Evolutionary conservation across 306 rosid species (phyloP).

Genomic region (Senna siamea): DNA sequence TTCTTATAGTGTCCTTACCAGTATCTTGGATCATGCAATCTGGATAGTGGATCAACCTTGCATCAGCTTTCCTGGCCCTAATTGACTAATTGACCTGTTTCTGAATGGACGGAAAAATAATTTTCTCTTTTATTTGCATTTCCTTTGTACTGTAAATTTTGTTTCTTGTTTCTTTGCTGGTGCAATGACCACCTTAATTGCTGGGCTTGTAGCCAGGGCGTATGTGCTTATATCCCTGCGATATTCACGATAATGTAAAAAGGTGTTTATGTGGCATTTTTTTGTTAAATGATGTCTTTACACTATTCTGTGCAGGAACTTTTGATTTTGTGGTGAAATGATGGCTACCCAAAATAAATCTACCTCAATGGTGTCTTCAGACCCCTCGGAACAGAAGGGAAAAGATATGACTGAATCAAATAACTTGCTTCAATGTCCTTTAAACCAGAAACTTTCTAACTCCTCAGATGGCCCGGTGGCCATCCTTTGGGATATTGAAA

Average conservation of each 20-base stretch:
- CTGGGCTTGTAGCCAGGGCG: not conserved
- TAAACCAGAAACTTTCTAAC: conserved; percentile 56
- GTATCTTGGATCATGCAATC: conserved; percentile 18
- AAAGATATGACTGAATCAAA: conserved; percentile 52
- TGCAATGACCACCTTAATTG: not conserved
- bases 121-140: not conserved
- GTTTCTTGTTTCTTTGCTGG: conserved; percentile 6
- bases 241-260: conserved; percentile 1
- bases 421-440: conserved; percentile 53
- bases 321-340: conserved; percentile 40
- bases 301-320: conserved; percentile 48
- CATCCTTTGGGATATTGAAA: conserved; percentile 95
- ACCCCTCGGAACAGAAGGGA: conserved; percentile 59
- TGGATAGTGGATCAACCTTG: too few species aligned
- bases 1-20: conserved; percentile 3
- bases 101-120: not conserved
- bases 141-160: not conserved
- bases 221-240: conserved; percentile 10
- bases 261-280: conserved; percentile 23
- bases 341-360: conserved; percentile 58
- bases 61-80: too few species aligned
- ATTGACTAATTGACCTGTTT: too few species aligned
- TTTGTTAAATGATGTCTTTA: conserved; percentile 35
- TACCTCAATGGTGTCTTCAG: conserved; percentile 44
- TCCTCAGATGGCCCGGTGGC: conserved; percentile 75